phyloP scores from a whole-genome alignment of 495 filamentous ascomycete genomes.

The Xylaria intraflava region DNA sequence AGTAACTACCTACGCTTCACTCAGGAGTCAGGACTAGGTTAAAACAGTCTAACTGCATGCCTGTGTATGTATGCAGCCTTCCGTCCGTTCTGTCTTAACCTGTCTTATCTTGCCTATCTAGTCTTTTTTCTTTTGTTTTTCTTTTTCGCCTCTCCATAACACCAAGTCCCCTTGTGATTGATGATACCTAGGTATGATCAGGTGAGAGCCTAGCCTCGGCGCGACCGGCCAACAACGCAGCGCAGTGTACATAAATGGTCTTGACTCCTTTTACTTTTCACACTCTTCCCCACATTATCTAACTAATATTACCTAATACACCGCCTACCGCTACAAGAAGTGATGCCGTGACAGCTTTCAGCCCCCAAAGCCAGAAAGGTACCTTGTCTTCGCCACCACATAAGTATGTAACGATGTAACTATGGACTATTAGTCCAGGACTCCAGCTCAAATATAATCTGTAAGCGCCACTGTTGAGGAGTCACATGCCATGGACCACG shows the following conservation, averaged over 20 bases:
- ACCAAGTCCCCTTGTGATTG: neutral
- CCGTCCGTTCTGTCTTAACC: neutral
- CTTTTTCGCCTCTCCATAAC: neutral
- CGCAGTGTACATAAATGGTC: neutral
- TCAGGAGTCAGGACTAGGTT: too few relatives aligned
- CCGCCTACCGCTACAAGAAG: too few relatives aligned
- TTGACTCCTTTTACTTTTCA: neutral
- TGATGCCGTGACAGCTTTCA: conserved; percentile 1
- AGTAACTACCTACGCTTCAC: too few relatives aligned
- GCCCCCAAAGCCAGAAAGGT: neutral
- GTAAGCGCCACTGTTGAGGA: conserved; percentile 8
- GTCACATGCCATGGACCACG: conserved; percentile 12
- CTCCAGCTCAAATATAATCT: conserved; percentile 4
- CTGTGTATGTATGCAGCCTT: too few relatives aligned
- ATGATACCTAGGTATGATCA: conserved; percentile 4
- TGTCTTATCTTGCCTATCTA: neutral
- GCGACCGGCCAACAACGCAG: neutral
- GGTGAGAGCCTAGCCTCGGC: conserved; percentile 13
- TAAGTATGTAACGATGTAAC: too few relatives aligned
- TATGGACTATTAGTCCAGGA: too few relatives aligned
- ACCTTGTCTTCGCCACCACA: neutral
- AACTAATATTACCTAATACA: conserved; percentile 1
- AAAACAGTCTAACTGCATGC: too few relatives aligned
- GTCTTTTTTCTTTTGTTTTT: neutral
- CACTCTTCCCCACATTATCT: conserved; percentile 2